Evolutionary conservation across 345 rosid genomes (phyloP).

Genomic region (Salix arbutifolia): DNA sequence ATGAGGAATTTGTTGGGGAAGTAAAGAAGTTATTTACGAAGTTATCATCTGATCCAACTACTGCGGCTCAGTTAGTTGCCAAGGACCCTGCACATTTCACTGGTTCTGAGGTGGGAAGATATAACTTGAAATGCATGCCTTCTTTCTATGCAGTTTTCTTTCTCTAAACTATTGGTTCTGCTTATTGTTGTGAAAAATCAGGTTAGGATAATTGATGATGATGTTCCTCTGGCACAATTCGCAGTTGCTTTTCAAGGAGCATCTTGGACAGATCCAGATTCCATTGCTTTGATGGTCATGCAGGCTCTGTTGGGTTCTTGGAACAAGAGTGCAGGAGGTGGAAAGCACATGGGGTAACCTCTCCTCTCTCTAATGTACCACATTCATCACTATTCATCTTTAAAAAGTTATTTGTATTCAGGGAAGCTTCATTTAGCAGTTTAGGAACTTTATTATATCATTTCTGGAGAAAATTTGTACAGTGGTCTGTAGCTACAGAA

Average conservation of each 20-base stretch:
- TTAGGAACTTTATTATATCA: not conserved
- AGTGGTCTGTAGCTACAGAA: not conserved
- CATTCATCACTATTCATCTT: not conserved
- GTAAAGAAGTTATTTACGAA: slow-evolving; percentile 77
- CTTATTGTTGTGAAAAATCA: slow-evolving; percentile 17
- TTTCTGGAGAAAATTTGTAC: not conserved
- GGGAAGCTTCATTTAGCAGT: not conserved
- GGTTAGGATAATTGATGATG: slow-evolving; percentile 94
- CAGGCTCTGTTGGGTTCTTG: slow-evolving; percentile 99
- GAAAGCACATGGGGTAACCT: slow-evolving; percentile 98
- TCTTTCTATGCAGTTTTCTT: not conserved
- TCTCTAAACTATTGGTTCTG: not conserved
- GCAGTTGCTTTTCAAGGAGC: slow-evolving; percentile 97
- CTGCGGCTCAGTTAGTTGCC: slow-evolving; percentile 79
- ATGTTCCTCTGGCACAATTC: slow-evolving; percentile 94
- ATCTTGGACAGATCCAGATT: slow-evolving; percentile 98
- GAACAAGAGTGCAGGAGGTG: slow-evolving; percentile 81
- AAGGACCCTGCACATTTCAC: slow-evolving; percentile 85
- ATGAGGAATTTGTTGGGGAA: slow-evolving; percentile 89
- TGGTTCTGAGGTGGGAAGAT: slow-evolving; percentile 82
- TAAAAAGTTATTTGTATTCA: not conserved
- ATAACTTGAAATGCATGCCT: not conserved
- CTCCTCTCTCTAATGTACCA: not conserved
- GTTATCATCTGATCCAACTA: slow-evolving; percentile 73
- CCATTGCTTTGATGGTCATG: slow-evolving; percentile 91